These are phyloP conservation scores for Corymbia calophylla DNA, from an alignment of 441 rosid genomes.

Conservation along the genomic window DNA sequence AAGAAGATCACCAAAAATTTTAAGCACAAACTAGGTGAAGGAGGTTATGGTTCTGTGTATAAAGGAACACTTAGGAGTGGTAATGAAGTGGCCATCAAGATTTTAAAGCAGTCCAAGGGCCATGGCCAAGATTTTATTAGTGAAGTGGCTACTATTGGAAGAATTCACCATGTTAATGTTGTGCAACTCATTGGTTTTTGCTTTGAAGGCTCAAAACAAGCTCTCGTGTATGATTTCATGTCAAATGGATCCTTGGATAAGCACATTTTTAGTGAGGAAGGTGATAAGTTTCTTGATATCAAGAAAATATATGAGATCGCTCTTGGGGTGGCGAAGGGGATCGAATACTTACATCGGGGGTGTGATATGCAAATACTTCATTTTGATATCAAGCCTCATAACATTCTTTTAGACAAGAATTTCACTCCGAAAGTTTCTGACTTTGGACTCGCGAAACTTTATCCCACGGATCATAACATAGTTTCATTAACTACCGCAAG, in stretches of 20 bases:
- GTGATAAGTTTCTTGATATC: background rate
- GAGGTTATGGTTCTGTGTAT: background rate
- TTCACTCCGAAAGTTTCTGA: too few species aligned
- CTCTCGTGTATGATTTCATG: background rate
- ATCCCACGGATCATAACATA: too few species aligned
- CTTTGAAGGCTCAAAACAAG: background rate
- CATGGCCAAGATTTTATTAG: background rate
- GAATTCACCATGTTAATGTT: background rate
- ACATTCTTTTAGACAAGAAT: background rate
- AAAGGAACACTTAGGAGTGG: background rate
- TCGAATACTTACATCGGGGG: background rate
- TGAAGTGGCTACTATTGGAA: background rate
- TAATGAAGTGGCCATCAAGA: background rate
- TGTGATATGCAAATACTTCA: background rate
- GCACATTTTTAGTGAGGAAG: background rate
- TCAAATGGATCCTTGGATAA: background rate
- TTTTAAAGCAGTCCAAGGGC: background rate
- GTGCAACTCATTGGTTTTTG: background rate
- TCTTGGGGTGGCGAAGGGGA: background rate
- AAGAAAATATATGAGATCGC: background rate
- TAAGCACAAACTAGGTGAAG: background rate
- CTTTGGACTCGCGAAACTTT: too few species aligned
- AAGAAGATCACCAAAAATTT: background rate
- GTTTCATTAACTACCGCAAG: too few species aligned
- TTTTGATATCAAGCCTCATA: background rate